Conservation (phyloP, 192 early-diverging fungal species). For the Rhizophagus sp. region DNA sequence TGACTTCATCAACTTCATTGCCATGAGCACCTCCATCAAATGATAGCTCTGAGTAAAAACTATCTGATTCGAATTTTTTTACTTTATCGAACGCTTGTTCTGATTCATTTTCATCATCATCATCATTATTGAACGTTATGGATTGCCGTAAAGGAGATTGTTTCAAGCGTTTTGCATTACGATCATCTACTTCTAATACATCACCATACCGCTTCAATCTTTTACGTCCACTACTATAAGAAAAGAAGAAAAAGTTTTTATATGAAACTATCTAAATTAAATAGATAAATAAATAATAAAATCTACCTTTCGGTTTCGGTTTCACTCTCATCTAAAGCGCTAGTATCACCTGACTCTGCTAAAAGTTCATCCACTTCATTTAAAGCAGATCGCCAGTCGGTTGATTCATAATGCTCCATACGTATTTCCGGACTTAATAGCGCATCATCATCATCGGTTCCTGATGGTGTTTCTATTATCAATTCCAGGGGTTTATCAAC, state of each 20-base stretch:
- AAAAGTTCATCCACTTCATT: conserved; percentile 57
- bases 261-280: neutral
- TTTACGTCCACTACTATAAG: neutral
- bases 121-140: conserved; percentile 2
- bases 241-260: neutral
- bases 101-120: neutral
- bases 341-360: conserved; percentile 39
- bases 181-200: neutral
- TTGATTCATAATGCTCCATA: conserved; percentile 35
- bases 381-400: conserved; percentile 50
- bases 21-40: neutral
- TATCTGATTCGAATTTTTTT: neutral
- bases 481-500: conserved; percentile 28
- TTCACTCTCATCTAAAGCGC: conserved; percentile 46
- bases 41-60: neutral
- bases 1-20: neutral
- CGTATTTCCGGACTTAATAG: conserved; percentile 42
- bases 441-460: conserved; percentile 43
- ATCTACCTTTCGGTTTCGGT: conserved; percentile 36
- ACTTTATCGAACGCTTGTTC: neutral
- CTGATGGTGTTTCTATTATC: conserved; percentile 27
- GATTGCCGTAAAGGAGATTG: conserved; percentile 18
- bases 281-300: neutral
- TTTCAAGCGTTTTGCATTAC: conserved; percentile 1
- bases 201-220: conserved; percentile 4